Evolutionary conservation across 345 rosid species (phyloP).

Genomic region (Anacardium occidentale): DNA sequence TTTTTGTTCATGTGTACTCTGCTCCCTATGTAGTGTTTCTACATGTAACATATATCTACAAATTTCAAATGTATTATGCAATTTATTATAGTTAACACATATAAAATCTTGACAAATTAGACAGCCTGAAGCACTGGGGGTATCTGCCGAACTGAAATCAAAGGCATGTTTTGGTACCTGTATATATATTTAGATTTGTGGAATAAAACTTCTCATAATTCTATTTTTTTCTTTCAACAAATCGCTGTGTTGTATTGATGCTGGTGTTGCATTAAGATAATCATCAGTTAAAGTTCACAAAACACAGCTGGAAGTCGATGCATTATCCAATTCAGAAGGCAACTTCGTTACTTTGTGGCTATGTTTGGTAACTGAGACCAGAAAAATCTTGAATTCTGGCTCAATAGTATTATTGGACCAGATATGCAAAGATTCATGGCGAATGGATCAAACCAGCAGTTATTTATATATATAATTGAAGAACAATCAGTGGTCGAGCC

Average conservation of each 20-base stretch:
- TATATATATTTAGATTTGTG: neutral
- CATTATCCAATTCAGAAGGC: neutral
- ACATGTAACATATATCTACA: neutral
- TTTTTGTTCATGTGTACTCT: neutral
- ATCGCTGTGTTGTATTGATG: neutral
- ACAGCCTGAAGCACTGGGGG: constrained; percentile 96
- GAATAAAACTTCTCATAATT: constrained; percentile 8
- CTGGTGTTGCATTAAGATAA: neutral
- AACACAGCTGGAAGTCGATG: constrained; percentile 2
- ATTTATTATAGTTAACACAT: constrained; percentile 17
- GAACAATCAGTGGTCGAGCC: too few species aligned
- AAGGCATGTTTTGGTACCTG: constrained; percentile 49
- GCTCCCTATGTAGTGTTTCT: neutral
- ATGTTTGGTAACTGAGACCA: neutral
- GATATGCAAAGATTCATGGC: neutral
- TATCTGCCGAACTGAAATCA: constrained; percentile 80
- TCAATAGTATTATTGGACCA: neutral
- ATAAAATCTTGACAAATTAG: constrained; percentile 78
- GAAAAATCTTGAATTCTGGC: neutral
- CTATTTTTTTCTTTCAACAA: neutral
- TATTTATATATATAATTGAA: neutral
- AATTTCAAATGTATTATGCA: neutral
- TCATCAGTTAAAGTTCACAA: neutral
- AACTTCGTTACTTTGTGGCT: neutral
- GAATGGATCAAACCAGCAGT: neutral